A percentile compares a stretch with the other conserved stretches of the same genome.
phyloP scores from a whole-genome alignment of 139 green algal genomes.

The Coccomyxa sp. region DNA sequence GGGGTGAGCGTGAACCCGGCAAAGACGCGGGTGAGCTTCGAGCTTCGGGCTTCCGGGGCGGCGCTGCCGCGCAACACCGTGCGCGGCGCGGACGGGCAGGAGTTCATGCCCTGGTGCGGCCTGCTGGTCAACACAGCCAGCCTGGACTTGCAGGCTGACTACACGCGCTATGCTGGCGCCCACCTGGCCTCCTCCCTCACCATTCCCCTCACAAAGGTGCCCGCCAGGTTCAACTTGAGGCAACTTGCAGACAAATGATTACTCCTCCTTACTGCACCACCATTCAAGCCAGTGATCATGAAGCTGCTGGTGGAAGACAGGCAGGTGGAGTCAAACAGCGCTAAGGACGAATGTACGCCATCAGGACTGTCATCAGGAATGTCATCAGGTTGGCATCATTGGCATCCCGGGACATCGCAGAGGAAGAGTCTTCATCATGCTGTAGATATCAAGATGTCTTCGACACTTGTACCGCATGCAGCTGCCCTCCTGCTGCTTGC shows the following conservation, averaged over 20 bases:
- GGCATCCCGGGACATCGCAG: too few relatives aligned
- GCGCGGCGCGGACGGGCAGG: constrained; percentile 19
- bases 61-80: constrained; percentile 2
- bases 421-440: too few relatives aligned
- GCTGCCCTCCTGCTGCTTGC: too few relatives aligned
- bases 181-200: constrained; percentile 57
- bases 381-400: too few relatives aligned
- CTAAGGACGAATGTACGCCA: too few relatives aligned
- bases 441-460: too few relatives aligned
- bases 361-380: too few relatives aligned
- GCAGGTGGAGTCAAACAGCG: neutral
- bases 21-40: constrained; percentile 63
- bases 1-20: constrained; percentile 67
- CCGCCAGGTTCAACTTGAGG: neutral
- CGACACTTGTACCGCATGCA: too few relatives aligned
- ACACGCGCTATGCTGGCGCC: constrained; percentile 68
- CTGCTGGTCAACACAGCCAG: constrained; percentile 70
- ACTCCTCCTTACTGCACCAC: neutral
- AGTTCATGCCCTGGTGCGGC: constrained; percentile 83
- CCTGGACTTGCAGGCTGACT: constrained; percentile 83
- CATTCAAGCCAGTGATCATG: neutral
- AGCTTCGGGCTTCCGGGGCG: neutral
- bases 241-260: neutral
- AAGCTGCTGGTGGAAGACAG: neutral
- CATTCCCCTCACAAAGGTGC: constrained; percentile 41